Percentiles rank a stretch among this genome's conserved stretches.
Evolutionary conservation across 768 basidiomycete genomes (phyloP).

Genomic region (Fomitopsis pulvina): DNA sequence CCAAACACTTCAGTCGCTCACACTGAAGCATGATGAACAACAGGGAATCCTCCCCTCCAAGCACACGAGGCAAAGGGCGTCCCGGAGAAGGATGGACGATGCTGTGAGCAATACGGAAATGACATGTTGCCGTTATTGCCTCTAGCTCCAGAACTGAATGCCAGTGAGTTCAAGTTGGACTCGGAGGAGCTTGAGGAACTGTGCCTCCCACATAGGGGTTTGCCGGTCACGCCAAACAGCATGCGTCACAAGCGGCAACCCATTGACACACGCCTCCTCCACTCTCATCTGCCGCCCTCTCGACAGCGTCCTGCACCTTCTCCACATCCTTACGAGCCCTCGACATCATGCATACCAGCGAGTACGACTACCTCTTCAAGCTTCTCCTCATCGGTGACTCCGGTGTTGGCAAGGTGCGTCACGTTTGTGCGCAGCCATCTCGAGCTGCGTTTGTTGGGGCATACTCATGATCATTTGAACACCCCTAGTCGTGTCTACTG

Average conservation of each 20-base stretch:
- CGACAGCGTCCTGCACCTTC: conserved; percentile 13
- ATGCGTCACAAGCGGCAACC: conserved; percentile 21
- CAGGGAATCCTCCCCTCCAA: background rate
- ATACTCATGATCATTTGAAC: background rate
- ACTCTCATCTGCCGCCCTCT: conserved; percentile 20
- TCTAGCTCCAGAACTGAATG: background rate
- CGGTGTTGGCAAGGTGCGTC: conserved; percentile 82
- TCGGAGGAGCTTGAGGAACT: background rate
- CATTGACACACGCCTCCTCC: conserved; percentile 28
- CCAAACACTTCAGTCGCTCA: too few species aligned
- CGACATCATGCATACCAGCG: conserved; percentile 76
- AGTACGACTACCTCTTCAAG: conserved; percentile 95
- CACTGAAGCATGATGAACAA: background rate
- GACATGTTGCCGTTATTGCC: background rate
- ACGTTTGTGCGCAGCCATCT: conserved; percentile 2
- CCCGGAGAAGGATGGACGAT: background rate
- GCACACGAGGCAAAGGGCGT: background rate
- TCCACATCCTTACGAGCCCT: conserved; percentile 15
- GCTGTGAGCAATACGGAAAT: background rate
- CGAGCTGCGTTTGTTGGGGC: background rate
- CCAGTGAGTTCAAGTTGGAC: background rate
- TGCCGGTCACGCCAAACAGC: conserved; percentile 22
- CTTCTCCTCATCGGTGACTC: conserved; percentile 92
- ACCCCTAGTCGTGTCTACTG: conserved; percentile 74
- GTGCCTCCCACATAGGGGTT: conserved; percentile 10